Base-by-base conservation (phyloP, 2,329 filamentous ascomycete species). In the Sarocladium kiliense region DNA sequence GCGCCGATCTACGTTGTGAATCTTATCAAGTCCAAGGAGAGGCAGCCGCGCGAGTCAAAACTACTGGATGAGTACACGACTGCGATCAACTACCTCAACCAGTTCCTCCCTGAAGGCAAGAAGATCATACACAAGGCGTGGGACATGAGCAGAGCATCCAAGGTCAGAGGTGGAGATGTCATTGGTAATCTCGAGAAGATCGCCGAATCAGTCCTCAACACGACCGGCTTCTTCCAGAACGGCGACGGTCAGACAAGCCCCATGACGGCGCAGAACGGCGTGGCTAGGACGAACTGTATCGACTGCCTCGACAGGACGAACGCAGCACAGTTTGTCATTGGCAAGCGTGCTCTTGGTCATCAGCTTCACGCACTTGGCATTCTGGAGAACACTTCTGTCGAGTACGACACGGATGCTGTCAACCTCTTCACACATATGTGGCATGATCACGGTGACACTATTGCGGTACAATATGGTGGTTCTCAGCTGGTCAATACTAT, bases 351-450 rank as follows among this genome's bases (percentile, higher is more conserved):
- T 0, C 80, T 99, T 11, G 94, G 92, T 1, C 85, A 96, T 63
- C 94, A 99, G 70, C 79, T 99, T 9, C 88, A 96, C 67, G 92
- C 93, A 2, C 79, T 99, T 3, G 94, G 94, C 5, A 87, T 99
- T 27, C 86, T 97, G 26, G 83, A 86, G 56, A 82, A 87, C 36
- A 87, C 88, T 1, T 84, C 81, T 1, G 83, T 99, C 53, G 87
- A 93, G 57, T 99, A 96, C 66, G 94, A 99, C 64, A 96, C 91
- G 0, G 94, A 99, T 71, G 91, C 91, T 2, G 88, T 97, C 56
- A 96, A 97, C 63, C 81, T 97, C 10, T 97, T 99, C 63, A 97
- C 94, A 1, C 89, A 96, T 64, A 97, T 99, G 93, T 96, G 92
- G 74, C 92, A 97, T 68, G 91, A 96, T 62, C 94, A 99, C 66